Evolutionary conservation across 495 filamentous ascomycete species (phyloP).

Genomic region (Hypoxylon subgilvum): DNA sequence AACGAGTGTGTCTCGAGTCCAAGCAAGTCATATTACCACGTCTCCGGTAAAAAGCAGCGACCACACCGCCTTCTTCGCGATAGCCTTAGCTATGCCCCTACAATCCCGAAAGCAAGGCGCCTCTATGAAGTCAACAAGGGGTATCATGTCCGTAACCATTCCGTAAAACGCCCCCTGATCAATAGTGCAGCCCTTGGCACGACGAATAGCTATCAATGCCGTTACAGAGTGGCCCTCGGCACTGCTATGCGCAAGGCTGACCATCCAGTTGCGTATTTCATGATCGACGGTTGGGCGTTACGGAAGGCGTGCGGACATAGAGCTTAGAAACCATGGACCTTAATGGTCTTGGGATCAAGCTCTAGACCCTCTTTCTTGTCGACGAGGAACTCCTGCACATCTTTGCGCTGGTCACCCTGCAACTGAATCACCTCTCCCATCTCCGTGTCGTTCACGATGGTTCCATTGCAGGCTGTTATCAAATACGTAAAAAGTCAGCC

Average conservation of each 20-base stretch:
- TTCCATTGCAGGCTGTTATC: slow-evolving; percentile 97
- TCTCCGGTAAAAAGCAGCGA: slow-evolving; percentile 21
- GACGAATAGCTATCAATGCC: slow-evolving; percentile 28
- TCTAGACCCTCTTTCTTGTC: slow-evolving; percentile 92
- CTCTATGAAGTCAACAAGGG: slow-evolving; percentile 37
- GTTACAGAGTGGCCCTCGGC: slow-evolving; percentile 11
- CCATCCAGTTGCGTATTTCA: slow-evolving; percentile 32
- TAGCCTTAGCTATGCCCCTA: slow-evolving; percentile 9
- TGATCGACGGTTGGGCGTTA: slow-evolving; percentile 31
- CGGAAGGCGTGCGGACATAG: slow-evolving; percentile 43
- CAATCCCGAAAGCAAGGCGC: slow-evolving; percentile 23
- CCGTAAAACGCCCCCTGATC: slow-evolving; percentile 45
- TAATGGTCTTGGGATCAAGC: slow-evolving; percentile 95
- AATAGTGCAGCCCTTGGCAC: slow-evolving; percentile 40
- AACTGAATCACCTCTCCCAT: slow-evolving; percentile 99
- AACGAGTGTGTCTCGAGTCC: slow-evolving; percentile 31
- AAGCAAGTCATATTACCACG: slow-evolving; percentile 27
- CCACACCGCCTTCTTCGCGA: slow-evolving; percentile 12
- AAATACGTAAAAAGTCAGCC: slow-evolving; percentile 13
- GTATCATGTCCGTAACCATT: slow-evolving; percentile 46
- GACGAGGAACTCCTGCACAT: slow-evolving; percentile 95
- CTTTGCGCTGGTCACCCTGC: slow-evolving; percentile 98
- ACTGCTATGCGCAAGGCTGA: slow-evolving; percentile 27
- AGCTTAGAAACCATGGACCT: slow-evolving; percentile 84
- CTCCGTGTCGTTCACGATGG: slow-evolving; percentile 93